A percentile compares a stretch with the other conserved stretches of the same genome.
Conservation (phyloP, 2,329 filamentous ascomycete species). For the Hypoxylon sp. region DNA sequence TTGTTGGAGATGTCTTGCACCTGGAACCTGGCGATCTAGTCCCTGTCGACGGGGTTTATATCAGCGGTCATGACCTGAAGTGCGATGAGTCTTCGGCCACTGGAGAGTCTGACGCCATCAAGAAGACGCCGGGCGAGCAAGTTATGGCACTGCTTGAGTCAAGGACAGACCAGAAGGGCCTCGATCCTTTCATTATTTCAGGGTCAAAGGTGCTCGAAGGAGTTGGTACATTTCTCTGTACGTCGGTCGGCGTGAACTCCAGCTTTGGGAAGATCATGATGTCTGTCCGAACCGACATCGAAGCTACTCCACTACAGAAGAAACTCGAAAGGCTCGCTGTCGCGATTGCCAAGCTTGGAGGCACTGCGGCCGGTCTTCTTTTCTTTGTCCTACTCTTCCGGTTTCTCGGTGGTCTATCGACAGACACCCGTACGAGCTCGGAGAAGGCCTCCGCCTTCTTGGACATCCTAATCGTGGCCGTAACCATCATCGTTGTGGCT, state of each 20-base stretch:
- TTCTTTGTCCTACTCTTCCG: conserved; percentile 86
- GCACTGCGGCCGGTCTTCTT: conserved; percentile 79
- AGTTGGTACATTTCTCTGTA: conserved; percentile 68
- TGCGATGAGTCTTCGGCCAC: conserved; percentile 80
- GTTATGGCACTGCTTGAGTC: conserved; percentile 70
- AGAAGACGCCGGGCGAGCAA: conserved; percentile 72
- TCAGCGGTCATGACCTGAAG: conserved; percentile 74
- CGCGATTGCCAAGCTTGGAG: conserved; percentile 67
- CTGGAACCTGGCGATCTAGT: conserved; percentile 78
- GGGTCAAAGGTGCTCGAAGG: conserved; percentile 70
- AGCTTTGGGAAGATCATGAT: conserved; percentile 70
- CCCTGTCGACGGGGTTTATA: conserved; percentile 76
- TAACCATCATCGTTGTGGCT: conserved; percentile 78
- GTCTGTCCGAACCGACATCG: conserved; percentile 66
- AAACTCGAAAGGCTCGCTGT: conserved; percentile 67
- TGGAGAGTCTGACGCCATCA: conserved; percentile 78
- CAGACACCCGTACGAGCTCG: conserved; percentile 62
- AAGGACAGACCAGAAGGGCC: conserved; percentile 63
- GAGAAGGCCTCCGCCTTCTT: conserved; percentile 75
- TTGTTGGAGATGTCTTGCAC: conserved; percentile 76
- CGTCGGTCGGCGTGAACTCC: conserved; percentile 68
- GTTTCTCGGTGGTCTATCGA: conserved; percentile 74
- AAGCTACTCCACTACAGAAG: conserved; percentile 67
- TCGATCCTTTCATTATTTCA: conserved; percentile 76
- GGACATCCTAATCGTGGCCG: conserved; percentile 73